phyloP scores from a whole-genome alignment of 768 basidiomycete genomes.

The Mycena polygramma region DNA sequence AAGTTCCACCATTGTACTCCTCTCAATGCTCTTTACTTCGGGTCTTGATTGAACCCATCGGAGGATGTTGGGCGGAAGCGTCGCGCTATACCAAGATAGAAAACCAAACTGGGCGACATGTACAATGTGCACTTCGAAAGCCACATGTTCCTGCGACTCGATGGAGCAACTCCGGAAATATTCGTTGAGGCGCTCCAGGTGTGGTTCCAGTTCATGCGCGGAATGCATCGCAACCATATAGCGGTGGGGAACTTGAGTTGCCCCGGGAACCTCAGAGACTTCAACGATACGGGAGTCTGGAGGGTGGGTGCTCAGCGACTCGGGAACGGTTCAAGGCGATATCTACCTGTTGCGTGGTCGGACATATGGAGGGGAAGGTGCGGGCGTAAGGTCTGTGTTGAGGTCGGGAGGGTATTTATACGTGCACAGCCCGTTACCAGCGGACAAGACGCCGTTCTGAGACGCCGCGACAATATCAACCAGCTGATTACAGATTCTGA shows the following conservation, averaged over 20 bases:
- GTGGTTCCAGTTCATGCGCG: constrained; percentile 4
- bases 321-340: not conserved
- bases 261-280: constrained; percentile 4
- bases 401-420: not conserved
- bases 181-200: constrained; percentile 4
- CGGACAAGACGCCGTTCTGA: constrained; percentile 2
- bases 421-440: constrained; percentile 6
- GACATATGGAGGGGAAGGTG: constrained; percentile 5
- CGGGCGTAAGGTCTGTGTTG: constrained; percentile 4
- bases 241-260: constrained; percentile 6
- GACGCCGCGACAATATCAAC: constrained; percentile 3
- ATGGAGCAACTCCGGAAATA: constrained; percentile 5
- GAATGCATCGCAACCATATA: constrained; percentile 7
- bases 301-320: constrained; percentile 4
- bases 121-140: constrained; percentile 5
- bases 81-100: constrained; percentile 7
- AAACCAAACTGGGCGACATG: constrained; percentile 5
- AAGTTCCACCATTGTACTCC: constrained; percentile 5
- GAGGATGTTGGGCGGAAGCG: constrained; percentile 6
- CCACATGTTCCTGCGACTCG: constrained; percentile 6
- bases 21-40: constrained; percentile 7
- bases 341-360: constrained; percentile 4
- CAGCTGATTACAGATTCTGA: constrained; percentile 5
- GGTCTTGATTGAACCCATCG: constrained; percentile 6
- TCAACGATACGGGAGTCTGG: constrained; percentile 6